Evolutionary conservation across 352 stramenopile genomes (phyloP).

Genomic region (Phytophthora sp.): DNA sequence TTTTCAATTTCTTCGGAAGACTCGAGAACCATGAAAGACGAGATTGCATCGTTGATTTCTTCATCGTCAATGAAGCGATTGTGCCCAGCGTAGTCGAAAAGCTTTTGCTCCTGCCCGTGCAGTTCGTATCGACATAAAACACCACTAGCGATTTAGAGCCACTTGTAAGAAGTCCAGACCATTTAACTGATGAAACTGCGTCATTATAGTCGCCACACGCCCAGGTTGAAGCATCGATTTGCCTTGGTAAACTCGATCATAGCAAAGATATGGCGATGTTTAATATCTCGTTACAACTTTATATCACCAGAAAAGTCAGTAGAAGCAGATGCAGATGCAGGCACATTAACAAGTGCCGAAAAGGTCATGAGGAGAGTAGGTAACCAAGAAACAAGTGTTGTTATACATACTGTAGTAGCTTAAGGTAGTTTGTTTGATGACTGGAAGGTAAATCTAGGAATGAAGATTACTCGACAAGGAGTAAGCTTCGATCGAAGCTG

Average conservation of each 20-base stretch:
- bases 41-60: conserved; percentile 14
- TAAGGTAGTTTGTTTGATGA: no score
- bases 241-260: conserved; percentile 12
- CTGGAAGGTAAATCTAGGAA: no score
- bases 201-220: conserved; percentile 9
- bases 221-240: conserved; percentile 28
- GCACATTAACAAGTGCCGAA: no score
- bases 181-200: conserved; percentile 21
- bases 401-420: no score
- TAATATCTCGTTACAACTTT: conserved; percentile 20
- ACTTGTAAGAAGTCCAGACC: conserved; percentile 17
- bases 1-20: conserved; percentile 11
- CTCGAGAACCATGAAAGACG: conserved; percentile 25
- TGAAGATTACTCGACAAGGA: no score
- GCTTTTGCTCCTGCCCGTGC: conserved; percentile 12
- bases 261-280: conserved; percentile 5
- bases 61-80: conserved; percentile 11
- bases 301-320: conserved; percentile 8
- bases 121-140: conserved; percentile 16
- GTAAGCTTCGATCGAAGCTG: no score
- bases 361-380: no score
- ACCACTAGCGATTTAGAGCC: conserved; percentile 4
- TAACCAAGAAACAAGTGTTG: no score
- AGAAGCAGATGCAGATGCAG: no score
- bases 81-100: conserved; percentile 2